Evolutionary conservation across 2,329 filamentous ascomycete genomes (phyloP).

Genomic region (Mycosphaerella arachidis): DNA sequence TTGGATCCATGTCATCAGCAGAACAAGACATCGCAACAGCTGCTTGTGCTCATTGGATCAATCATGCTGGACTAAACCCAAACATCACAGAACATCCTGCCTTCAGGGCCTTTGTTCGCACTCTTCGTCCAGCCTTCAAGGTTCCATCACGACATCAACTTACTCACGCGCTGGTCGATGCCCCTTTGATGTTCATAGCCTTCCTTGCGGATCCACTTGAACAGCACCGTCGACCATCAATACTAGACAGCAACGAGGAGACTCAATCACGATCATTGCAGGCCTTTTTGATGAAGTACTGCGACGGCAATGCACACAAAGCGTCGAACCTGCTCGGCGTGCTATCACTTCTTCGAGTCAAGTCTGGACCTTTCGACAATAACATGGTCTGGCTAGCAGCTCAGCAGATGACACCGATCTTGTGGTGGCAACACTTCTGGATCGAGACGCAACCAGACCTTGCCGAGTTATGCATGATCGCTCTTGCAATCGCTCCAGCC

Average conservation of each 20-base stretch:
- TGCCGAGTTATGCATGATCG: conserved; percentile 22
- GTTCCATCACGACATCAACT: conserved; percentile 19
- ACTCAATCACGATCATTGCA: conserved; percentile 22
- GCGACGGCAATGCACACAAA: conserved; percentile 17
- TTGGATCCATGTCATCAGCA: conserved; percentile 21
- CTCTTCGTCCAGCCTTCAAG: conserved; percentile 22
- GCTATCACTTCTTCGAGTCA: conserved; percentile 23
- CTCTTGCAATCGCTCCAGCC: conserved; percentile 17
- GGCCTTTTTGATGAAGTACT: conserved; percentile 24
- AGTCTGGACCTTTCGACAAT: conserved; percentile 22
- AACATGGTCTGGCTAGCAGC: conserved; percentile 25
- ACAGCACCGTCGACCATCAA: conserved; percentile 21
- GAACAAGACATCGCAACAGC: conserved; percentile 23
- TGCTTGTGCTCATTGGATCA: conserved; percentile 23
- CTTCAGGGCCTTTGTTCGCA: conserved; percentile 20
- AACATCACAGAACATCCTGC: conserved; percentile 21
- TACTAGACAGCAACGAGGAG: conserved; percentile 23
- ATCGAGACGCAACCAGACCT: conserved; percentile 22
- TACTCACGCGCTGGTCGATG: conserved; percentile 22
- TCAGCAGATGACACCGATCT: conserved; percentile 22
- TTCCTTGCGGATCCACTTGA: conserved; percentile 23
- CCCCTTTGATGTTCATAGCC: conserved; percentile 24
- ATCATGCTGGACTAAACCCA: conserved; percentile 15
- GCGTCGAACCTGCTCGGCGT: conserved; percentile 18
- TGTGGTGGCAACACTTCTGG: conserved; percentile 27